phyloP scores from a whole-genome alignment of 202 grass and related monocot species.

The Schoenoplectus tabernaemontani region DNA sequence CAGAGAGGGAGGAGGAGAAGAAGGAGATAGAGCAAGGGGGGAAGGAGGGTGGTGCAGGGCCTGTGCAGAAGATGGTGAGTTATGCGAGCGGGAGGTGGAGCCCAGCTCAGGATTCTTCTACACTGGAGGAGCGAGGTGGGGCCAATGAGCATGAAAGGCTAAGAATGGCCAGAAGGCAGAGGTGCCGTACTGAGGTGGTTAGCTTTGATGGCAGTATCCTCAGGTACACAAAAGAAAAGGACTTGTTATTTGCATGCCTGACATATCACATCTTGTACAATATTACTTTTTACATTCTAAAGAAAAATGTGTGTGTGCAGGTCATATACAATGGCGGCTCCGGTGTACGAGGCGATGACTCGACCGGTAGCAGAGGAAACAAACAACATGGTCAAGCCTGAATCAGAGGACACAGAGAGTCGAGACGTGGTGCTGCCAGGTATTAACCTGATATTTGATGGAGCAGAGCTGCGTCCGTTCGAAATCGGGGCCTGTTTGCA shows the following conservation, averaged over 20 bases:
- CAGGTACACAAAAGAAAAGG: slow-evolving; percentile 47
- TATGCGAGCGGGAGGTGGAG: slow-evolving; percentile 81
- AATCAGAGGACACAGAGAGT: slow-evolving; percentile 62
- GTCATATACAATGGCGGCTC: slow-evolving; percentile 56
- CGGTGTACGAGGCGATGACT: slow-evolving; percentile 38
- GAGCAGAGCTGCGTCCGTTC: slow-evolving; percentile 65
- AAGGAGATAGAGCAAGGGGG: slow-evolving; percentile 8
- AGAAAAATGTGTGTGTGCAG: slow-evolving; percentile 30
- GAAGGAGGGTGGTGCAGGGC: not conserved
- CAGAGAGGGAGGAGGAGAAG: slow-evolving; percentile 29
- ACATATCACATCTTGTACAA: not conserved
- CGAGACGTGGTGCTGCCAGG: slow-evolving; percentile 72
- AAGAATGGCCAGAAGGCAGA: slow-evolving; percentile 53
- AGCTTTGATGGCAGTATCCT: slow-evolving; percentile 80
- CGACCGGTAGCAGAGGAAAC: slow-evolving; percentile 39
- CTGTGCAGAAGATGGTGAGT: slow-evolving; percentile 44
- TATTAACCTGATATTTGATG: slow-evolving; percentile 90
- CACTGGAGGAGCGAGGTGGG: slow-evolving; percentile 30
- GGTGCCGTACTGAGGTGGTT: slow-evolving; percentile 59
- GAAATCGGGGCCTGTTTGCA: slow-evolving; percentile 86
- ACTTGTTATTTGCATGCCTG: not conserved
- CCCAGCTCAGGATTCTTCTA: slow-evolving; percentile 45
- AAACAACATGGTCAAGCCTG: slow-evolving; percentile 37
- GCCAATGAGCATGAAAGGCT: slow-evolving; percentile 51
- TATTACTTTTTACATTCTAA: not conserved